Base-by-base conservation (phyloP, 192 early-diverging fungal species). In the Coemansia umbellata region DNA sequence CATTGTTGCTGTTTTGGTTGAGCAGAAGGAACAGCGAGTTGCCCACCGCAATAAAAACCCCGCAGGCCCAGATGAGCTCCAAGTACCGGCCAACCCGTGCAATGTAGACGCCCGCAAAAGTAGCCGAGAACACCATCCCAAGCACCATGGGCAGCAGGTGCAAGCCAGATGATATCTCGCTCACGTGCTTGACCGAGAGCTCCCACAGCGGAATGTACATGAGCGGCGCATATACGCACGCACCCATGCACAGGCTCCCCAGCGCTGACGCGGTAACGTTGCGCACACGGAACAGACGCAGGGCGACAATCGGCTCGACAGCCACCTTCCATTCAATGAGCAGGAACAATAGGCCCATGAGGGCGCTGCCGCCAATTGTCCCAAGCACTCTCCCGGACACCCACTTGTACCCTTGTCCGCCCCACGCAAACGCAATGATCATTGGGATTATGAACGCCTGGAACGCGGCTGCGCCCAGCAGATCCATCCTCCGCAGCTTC, bases 381-480 rank as follows among this genome's bases (percentile, higher is more conserved):
- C 50, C 67, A 54, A 93, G 84, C 22, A 87, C 82, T 18, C 77
- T 59, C 2, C 85, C 72, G 26, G 79, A 80, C 24, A 60, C 62
- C 93, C 91, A 95, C 0, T 74, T 76, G 76, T 87, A 86, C 3
- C 77, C 76, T 47, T 78, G 72, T 5, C 93, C 93, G 43, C 88
- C 93, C 74, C 87, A 85, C 24, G 88, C 76, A 28, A 90, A 78
- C 1, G 91, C 90, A 10, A 90, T 60, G 13, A 93, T 76, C 30
- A 97, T 55, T 7, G 77, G 76, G 18, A 84, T 63, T 18, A 87
- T 81, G 24, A 80, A 77, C 22, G 61, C 42, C 57, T 85, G 66
- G 41, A 90, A 73, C 2, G 80, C 23, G 14, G 75, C 7, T 9
- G 81, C 53, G 5, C 91, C 91, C 15, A 84, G 58, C 47, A 79